Conservation (phyloP, 306 rosid species). For the cucumber (Cucumis sativus) region Cucumber_9930_V3 NC_026657.2:39357501-39358000, state of each 20-base stretch:
- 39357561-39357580: background rate
- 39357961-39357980: constrained; percentile 59
- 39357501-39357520: no score
- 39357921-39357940: constrained; percentile 66
- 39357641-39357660: background rate
- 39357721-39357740: constrained; percentile 69
- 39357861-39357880: constrained; percentile 6
- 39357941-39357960: constrained; percentile 65
- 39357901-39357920: constrained; percentile 54
- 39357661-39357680: background rate
- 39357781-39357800: constrained; percentile 37
- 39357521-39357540: background rate
- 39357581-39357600: background rate
- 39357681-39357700: background rate
- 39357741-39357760: constrained; percentile 78
- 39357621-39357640: background rate
- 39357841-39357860: background rate
- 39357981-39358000: constrained; percentile 32
- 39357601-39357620: background rate
- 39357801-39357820: constrained; percentile 31
- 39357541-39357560: background rate
- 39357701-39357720: background rate
- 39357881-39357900: constrained; percentile 80
- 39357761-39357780: constrained; percentile 57
- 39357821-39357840: background rate